Evolutionary conservation across 495 filamentous ascomycete species (phyloP), one percentile per base, ranked within the genome.

Genomic region (Neurospora intermedia): DNA sequence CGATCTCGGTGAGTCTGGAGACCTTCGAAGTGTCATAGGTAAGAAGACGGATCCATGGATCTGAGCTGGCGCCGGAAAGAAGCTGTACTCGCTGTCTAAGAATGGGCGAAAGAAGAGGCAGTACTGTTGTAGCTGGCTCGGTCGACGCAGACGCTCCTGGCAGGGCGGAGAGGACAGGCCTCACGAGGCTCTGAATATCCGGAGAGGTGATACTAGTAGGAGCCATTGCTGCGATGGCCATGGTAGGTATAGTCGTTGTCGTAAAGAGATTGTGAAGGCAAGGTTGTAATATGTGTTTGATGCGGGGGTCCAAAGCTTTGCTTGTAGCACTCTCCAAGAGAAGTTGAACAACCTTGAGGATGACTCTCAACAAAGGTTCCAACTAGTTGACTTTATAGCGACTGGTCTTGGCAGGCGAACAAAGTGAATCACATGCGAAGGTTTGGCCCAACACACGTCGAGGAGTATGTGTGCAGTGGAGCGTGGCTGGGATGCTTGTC

Each of bases 11-110:
- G 18, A 99, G 86, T 72, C 84, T 88, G 40, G 92, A 83, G 3
- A 91, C 93, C 71, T 90, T 90, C 15, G 85, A 80, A 1, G 84
- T 72, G 72, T 94, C 90, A 89, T 96, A 99, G 77, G 89, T 94
- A n/a, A 99, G 87, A n/a, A 97, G 82, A 3, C 89, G 86, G 10
- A 98, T 89, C 96, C 96, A 99, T 74, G 93, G 91, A 23, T 95
- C 92, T 2, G 86, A 83, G 70, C 87, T 84, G 35, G 90, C 87
- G 1, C 85, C 81, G 46, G 90, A 88, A 71, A 98, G 86, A 72
- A 96, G 87, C 76, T 94, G 89, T 9, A 98, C 87, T 54, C 96
- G 88, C 79, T 98, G 95, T 70, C 94, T 91, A 4, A 98, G 89
- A 66, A 98, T 96, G 8, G 96, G 95, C 5, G 96, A 92, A 59